Evolutionary conservation across 2,329 filamentous ascomycete genomes (phyloP).

Genomic region (Scedosporium boydii): DNA sequence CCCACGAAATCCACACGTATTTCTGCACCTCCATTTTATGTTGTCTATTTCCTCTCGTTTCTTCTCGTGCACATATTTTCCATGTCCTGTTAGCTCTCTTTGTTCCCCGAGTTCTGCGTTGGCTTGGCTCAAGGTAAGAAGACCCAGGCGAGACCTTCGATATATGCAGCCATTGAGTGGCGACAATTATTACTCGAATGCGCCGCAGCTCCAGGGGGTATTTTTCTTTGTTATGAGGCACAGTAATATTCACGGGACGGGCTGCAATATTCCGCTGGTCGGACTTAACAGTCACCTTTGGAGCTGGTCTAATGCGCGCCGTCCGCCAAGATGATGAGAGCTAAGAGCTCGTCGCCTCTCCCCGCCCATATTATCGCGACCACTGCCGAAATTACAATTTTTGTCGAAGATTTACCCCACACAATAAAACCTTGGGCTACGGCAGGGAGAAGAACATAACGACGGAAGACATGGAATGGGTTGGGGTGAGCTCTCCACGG

Average conservation of each 20-base stretch:
- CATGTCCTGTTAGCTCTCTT: background rate
- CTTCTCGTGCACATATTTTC: background rate
- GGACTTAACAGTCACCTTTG: no score
- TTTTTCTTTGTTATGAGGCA: no score
- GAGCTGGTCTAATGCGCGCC: no score
- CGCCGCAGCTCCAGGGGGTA: no score
- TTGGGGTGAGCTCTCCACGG: background rate
- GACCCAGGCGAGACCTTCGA: no score
- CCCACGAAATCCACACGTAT: background rate
- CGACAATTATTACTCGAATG: no score
- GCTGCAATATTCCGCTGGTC: no score
- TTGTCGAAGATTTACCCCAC: background rate
- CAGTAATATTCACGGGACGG: no score
- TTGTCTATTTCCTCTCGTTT: background rate
- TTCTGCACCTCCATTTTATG: background rate
- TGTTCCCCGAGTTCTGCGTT: background rate
- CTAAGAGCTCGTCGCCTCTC: background rate
- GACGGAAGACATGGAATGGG: background rate
- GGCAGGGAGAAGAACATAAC: background rate
- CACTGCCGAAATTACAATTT: constrained; percentile 1
- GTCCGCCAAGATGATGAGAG: background rate
- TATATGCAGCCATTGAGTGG: no score
- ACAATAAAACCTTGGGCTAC: background rate
- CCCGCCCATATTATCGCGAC: background rate
- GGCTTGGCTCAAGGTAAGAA: background rate